phyloP scores from a whole-genome alignment of 2,329 filamentous ascomycete species.

The Westerdykella ornata region DNA sequence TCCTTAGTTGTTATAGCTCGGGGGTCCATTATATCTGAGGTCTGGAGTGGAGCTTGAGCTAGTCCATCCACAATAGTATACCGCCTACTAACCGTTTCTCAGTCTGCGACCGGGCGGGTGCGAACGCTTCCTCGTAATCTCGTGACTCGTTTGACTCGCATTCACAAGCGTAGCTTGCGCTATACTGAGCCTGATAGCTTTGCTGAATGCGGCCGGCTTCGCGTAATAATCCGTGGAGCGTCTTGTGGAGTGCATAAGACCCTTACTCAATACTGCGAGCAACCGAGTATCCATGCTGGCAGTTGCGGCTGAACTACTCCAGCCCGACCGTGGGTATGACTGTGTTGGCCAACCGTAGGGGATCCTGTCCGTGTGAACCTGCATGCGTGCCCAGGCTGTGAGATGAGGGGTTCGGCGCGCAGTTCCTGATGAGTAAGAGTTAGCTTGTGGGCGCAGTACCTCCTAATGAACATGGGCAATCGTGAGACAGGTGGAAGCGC shows the following conservation, averaged over 20 bases:
- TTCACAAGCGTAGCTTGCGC: too few species aligned
- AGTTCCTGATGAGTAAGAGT: neutral
- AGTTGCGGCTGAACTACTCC: neutral
- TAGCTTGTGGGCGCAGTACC: too few species aligned
- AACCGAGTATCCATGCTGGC: neutral
- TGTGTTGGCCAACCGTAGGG: neutral
- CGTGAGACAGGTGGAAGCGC: too few species aligned
- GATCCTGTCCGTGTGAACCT: neutral
- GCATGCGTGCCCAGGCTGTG: neutral
- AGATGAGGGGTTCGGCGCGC: neutral
- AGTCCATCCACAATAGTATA: too few species aligned
- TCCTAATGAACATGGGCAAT: too few species aligned
- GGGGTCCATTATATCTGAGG: neutral
- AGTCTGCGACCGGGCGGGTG: too few species aligned
- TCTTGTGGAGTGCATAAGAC: neutral
- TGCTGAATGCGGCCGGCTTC: too few species aligned
- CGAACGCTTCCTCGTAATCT: too few species aligned
- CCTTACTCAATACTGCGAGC: neutral
- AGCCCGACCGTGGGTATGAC: neutral
- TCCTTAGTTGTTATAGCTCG: neutral
- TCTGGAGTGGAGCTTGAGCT: neutral
- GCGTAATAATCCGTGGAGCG: neutral
- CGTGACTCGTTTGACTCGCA: too few species aligned
- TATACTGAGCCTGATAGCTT: too few species aligned
- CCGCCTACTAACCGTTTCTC: neutral